Base-by-base conservation (phyloP, 2,329 filamentous ascomycete genomes). In the Lachnellula suecica region DNA sequence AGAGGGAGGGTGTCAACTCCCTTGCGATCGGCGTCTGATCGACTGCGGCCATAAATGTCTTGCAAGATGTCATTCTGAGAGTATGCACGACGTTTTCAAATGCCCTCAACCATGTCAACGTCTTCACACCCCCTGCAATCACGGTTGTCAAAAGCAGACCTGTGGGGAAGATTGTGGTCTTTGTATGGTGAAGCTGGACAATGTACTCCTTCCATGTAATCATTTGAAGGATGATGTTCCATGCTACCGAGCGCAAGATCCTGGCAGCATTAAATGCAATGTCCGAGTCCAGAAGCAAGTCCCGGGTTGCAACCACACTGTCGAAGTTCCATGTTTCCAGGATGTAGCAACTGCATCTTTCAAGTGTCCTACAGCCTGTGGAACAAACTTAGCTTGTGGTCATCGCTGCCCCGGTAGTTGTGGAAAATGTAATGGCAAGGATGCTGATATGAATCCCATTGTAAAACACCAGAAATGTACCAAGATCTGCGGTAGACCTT, bases 381-480 rank as follows among this genome's bases (percentile, higher is more conserved):
- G 65, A 1, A 56, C 58, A 0, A 38, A 63, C 0, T 70, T 83
- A 1, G 24, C 65, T 0, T 90, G 86, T 57, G 83, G 85, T 0
- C 85, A 88, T 61, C 44, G 44, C 0, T 89, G 85, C 64, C 69
- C 60, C 4, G 70, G 68, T 0, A 48, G 34, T 5, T 89, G 85
- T 61, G 65, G 54, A 2, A 49, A 52, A 0, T 89, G 86, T 65
- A 72, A 71, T 35, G 58, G 44, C 2, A 69, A 68, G 19, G 57
- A 67, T 4, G 63, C 63, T 1, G 69, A 66, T 1, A 41, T 60
- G 0, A 47, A 71, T n/a, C 35, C 20, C 1, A 41, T 56, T 1
- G 57, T 65, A 4, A 62, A 74, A 17, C 83, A 88, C 57, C 72
- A 69, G 1, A 43, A 57, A 2, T 87, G 83, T 62, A 55, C 46